Conservation (phyloP, 2,329 filamentous ascomycete species). For the Penicillium nordicum region DNA sequence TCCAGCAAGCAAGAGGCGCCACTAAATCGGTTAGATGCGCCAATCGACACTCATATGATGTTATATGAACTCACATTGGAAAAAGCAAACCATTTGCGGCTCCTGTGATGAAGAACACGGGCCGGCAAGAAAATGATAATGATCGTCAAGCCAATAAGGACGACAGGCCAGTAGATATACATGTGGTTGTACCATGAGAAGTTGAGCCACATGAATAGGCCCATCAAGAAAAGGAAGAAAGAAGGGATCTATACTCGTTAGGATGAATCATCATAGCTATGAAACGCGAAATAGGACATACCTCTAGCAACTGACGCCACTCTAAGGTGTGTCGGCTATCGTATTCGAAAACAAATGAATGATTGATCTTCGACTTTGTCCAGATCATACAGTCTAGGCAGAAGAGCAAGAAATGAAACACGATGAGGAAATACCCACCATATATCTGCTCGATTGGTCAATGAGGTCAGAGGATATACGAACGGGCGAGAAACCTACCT, state of each 20-base stretch:
- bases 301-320: constrained; percentile 81
- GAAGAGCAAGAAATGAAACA: constrained; percentile 79
- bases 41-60: neutral
- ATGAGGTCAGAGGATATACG: neutral
- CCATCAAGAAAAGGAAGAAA: constrained; percentile 71
- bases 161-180: constrained; percentile 81
- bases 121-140: constrained; percentile 72
- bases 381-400: constrained; percentile 81
- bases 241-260: constrained; percentile 63
- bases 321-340: constrained; percentile 81
- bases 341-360: constrained; percentile 94
- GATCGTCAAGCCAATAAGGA: constrained; percentile 68
- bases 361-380: constrained; percentile 84
- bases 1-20: constrained; percentile 78
- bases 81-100: constrained; percentile 80
- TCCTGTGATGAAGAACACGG: constrained; percentile 69
- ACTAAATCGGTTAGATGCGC: constrained; percentile 50
- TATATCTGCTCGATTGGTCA: constrained; percentile 64
- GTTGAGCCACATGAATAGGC: constrained; percentile 84
- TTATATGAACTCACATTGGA: constrained; percentile 66
- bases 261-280: neutral
- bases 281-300: constrained; percentile 29
- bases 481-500: constrained; percentile 40
- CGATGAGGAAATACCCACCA: constrained; percentile 81
- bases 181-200: constrained; percentile 68